These are phyloP conservation scores for Colletotrichum spinosum DNA, from an alignment of 2,329 filamentous ascomycete genomes.

Conservation along the genomic window DNA sequence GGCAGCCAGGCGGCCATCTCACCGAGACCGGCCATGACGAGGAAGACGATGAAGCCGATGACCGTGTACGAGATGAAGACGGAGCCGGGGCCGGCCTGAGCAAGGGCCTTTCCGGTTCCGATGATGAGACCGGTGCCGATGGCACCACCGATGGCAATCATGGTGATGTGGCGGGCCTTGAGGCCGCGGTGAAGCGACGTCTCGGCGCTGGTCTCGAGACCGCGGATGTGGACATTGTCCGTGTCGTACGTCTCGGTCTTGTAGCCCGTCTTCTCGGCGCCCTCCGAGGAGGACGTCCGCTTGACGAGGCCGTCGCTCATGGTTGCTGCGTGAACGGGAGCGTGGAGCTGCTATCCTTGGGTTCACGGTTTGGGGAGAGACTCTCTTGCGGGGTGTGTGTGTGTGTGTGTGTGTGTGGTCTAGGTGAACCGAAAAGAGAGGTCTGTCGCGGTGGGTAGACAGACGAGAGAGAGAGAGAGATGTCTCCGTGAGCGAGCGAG, in stretches of 20 bases:
- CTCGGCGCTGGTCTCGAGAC: slow-evolving; percentile 61
- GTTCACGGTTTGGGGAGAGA: slow-evolving; percentile 13
- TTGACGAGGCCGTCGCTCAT: slow-evolving; percentile 43
- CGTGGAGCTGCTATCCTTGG: background rate
- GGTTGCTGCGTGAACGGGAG: slow-evolving; percentile 12
- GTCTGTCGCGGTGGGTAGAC: background rate
- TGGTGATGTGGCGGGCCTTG: slow-evolving; percentile 66
- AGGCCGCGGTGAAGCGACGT: slow-evolving; percentile 64
- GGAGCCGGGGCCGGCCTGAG: slow-evolving; percentile 69
- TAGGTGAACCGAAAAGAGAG: background rate
- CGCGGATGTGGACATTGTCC: slow-evolving; percentile 54
- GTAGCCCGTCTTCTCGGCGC: slow-evolving; percentile 42
- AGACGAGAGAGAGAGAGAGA: background rate
- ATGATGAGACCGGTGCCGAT: slow-evolving; percentile 82
- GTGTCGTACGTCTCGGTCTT: slow-evolving; percentile 39
- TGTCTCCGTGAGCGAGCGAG: slow-evolving; percentile 30
- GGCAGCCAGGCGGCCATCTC: slow-evolving; percentile 90
- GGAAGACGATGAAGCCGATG: slow-evolving; percentile 78
- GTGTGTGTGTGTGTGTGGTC: background rate
- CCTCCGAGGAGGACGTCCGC: slow-evolving; percentile 45
- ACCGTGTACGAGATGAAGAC: slow-evolving; percentile 79
- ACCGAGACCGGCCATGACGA: slow-evolving; percentile 84
- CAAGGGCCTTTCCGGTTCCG: slow-evolving; percentile 69
- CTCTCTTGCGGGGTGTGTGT: slow-evolving; percentile 4
- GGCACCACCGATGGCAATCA: slow-evolving; percentile 79